Base-by-base conservation (phyloP, 495 filamentous ascomycete species). In the Ascodesmis nigricans region DNA sequence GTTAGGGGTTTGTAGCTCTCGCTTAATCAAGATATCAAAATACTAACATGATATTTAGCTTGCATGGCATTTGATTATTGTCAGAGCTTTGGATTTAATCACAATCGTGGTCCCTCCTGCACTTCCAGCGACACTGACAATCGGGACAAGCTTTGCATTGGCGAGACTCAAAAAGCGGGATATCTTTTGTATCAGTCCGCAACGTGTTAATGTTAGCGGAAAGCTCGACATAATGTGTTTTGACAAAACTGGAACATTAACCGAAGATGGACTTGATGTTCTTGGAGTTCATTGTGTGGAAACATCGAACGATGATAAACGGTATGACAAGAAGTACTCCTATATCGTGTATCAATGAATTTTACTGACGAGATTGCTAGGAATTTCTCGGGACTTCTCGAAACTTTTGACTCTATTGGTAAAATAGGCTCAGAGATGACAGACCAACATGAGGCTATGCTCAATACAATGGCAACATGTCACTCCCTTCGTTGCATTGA, bases 21-120 rank as follows among this genome's bases (percentile, higher is more conserved):
- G 33, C 5, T 5, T 29, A 15, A 23, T 17, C 21, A 21, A 10
- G 24, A 11, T 5, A 15, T 30, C 14, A 6, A 30, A 25, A 25
- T 11, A 25, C 23, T 25, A 11, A 25, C 6, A 6, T 6, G 6
- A 6, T 25, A 25, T 25, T 25, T 47, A 70, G 46, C 60, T 97
- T 25, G 65, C 76, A 19, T 90, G 78, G 77, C 76, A 81, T 52
- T 54, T 91, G 25, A 91, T 99, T 36, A 62, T 93, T 41, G 71
- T 95, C 11, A 70, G 87, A 42, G 90, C 87, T 16, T 59, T 99
- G 31, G 90, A 99, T 55, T 56, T 99, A 35, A 92, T 95, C 46
- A 99, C 90, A 4, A 99, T 99, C 41, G 81, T 95, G 21, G 87
- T 99, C 0, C 90, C 90, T 23, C 90, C 90, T 36, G 90, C 90